Percentiles rank a stretch among this genome's conserved stretches.
These are phyloP conservation scores for Colletotrichum tropicale DNA, from an alignment of 2,329 filamentous ascomycete species.

Conservation along the genomic window DNA sequence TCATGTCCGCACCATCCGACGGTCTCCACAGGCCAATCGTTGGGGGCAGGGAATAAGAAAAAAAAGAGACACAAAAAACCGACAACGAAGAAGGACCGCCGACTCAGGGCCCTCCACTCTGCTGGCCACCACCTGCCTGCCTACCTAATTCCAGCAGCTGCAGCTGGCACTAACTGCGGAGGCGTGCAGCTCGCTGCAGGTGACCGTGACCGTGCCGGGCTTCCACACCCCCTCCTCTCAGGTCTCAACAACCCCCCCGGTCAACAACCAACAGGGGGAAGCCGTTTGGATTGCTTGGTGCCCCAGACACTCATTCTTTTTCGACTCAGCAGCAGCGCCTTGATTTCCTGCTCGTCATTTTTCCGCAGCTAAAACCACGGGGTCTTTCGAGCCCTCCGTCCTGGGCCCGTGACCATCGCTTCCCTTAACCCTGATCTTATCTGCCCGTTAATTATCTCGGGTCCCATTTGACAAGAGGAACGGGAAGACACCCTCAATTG, in stretches of 20 bases:
- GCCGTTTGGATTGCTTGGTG: slow-evolving; percentile 9
- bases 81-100: not conserved
- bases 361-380: not conserved
- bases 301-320: slow-evolving; percentile 13
- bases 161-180: not conserved
- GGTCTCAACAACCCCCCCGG: slow-evolving; percentile 10
- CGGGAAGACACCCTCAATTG: not conserved
- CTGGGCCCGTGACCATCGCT: not conserved
- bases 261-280: slow-evolving; percentile 5
- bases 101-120: not conserved
- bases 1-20: slow-evolving; percentile 5
- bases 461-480: not conserved
- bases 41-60: not conserved
- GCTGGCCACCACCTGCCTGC: not conserved
- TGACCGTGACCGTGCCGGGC: slow-evolving; percentile 16
- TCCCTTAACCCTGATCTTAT: not conserved
- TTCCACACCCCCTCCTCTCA: not conserved
- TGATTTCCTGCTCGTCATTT: slow-evolving; percentile 16
- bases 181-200: slow-evolving; percentile 12
- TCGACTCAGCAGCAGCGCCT: not conserved
- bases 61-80: not conserved
- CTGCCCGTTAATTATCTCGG: not conserved
- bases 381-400: not conserved
- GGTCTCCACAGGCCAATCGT: not conserved
- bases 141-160: not conserved